These are phyloP conservation scores for Paramecium sexaurelia DNA, from an alignment of 73 alveolate genomes.

Conservation along the genomic window DNA sequence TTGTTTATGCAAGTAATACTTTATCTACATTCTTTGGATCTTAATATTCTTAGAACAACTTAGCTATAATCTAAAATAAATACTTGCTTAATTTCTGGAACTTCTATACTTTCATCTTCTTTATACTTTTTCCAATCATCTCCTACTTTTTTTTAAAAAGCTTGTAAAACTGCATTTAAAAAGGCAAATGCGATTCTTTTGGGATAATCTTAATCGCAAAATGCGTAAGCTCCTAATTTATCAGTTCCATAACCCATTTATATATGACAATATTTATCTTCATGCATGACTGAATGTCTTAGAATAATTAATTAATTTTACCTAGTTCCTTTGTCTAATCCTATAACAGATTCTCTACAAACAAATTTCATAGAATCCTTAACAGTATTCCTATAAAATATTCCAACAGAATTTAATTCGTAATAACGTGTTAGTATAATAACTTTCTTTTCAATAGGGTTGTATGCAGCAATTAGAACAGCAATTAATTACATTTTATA, in stretches of 20 bases:
- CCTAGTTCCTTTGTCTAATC: constrained; percentile 59
- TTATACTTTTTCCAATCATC: constrained; percentile 59
- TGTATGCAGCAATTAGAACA: constrained; percentile 48
- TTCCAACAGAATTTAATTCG: constrained; percentile 50
- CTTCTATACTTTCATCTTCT: constrained; percentile 61
- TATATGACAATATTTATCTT: constrained; percentile 60
- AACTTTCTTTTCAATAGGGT: constrained; percentile 52
- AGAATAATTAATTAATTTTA: not conserved
- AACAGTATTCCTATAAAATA: constrained; percentile 65
- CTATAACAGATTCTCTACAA: constrained; percentile 64
- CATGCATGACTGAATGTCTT: constrained; percentile 67
- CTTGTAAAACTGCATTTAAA: constrained; percentile 54
- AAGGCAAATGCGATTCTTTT: constrained; percentile 63
- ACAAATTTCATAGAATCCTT: constrained; percentile 66
- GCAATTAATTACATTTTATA: constrained; percentile 66
- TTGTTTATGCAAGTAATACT: constrained; percentile 37
- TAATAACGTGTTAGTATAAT: constrained; percentile 47
- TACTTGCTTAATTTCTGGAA: constrained; percentile 62
- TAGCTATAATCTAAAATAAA: not conserved
- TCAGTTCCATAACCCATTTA: constrained; percentile 51
- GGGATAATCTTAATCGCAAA: constrained; percentile 62
- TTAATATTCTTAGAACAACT: constrained; percentile 39
- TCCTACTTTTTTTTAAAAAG: constrained; percentile 52
- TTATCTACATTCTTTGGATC: constrained; percentile 69
- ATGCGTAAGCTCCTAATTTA: constrained; percentile 64